These are phyloP conservation scores for Noccaea caerulescens DNA, from an alignment of 345 rosid species.

Conservation along the genomic window DNA sequence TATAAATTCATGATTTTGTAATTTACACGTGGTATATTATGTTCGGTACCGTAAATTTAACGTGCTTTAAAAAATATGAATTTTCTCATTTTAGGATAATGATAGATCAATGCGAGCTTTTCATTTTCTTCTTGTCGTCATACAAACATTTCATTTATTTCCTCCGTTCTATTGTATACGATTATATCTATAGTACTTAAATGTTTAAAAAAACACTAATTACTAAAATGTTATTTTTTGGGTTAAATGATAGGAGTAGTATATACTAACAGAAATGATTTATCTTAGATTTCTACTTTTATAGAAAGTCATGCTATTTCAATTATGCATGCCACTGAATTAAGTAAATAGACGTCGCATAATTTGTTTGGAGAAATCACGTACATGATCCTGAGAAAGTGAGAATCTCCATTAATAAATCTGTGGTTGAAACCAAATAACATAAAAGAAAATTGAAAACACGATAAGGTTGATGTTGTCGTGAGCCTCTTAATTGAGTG, in stretches of 20 bases:
- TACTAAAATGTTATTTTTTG: too few species aligned
- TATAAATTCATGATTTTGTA: not conserved
- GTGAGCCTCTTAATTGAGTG: not conserved
- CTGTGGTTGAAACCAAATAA: constrained; percentile 12
- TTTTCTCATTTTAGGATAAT: not conserved
- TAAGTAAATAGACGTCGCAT: not conserved
- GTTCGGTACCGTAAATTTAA: not conserved
- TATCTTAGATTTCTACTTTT: too few species aligned
- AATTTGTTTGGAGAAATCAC: not conserved
- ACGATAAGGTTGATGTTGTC: constrained; percentile 27
- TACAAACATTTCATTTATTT: too few species aligned
- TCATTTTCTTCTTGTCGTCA: too few species aligned
- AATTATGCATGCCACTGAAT: not conserved
- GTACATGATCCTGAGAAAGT: not conserved
- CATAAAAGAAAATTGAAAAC: not conserved
- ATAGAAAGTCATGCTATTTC: too few species aligned
- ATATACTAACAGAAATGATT: too few species aligned
- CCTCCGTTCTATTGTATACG: too few species aligned
- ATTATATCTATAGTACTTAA: too few species aligned
- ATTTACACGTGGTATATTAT: constrained; percentile 18
- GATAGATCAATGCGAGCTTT: not conserved
- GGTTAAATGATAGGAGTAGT: too few species aligned
- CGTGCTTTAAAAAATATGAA: not conserved
- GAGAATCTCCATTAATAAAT: not conserved
- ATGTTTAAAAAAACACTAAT: too few species aligned